These are phyloP conservation scores for Heliosperma pusillum DNA, from an alignment of 148 eudicot genomes.

Conservation along the genomic window DNA sequence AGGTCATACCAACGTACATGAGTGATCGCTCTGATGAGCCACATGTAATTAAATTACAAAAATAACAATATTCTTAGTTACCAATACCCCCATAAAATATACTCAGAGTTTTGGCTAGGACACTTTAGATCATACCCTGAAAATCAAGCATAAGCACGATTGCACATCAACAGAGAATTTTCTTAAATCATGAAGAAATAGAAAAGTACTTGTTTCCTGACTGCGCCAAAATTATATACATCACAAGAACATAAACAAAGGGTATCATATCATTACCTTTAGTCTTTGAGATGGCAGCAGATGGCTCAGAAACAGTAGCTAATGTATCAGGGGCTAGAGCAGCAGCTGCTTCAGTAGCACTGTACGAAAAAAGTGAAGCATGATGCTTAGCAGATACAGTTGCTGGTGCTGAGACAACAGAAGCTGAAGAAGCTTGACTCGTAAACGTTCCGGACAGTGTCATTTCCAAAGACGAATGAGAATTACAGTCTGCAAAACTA, in stretches of 20 bases:
- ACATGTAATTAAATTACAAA: not conserved
- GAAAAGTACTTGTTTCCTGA: not conserved
- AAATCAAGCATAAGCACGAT: not conserved
- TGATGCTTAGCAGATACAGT: constrained; percentile 32
- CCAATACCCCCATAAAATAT: not conserved
- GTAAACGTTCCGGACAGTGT: constrained; percentile 25
- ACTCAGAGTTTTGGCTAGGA: not conserved
- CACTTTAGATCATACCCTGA: not conserved
- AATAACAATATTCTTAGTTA: too few relatives aligned
- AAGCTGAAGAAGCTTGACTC: constrained; percentile 33
- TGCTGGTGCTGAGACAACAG: constrained; percentile 40
- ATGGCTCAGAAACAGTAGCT: constrained; percentile 26
- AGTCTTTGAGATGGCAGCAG: constrained; percentile 41
- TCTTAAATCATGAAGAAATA: not conserved
- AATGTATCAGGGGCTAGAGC: constrained; percentile 31
- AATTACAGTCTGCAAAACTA: constrained; percentile 19
- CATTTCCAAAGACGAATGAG: constrained; percentile 27
- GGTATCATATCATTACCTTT: constrained; percentile 43
- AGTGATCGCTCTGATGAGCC: too few relatives aligned
- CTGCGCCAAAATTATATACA: not conserved
- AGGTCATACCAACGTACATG: not conserved
- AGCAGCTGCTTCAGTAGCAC: constrained; percentile 33
- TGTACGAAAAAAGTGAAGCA: constrained; percentile 39
- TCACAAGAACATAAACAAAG: not conserved
- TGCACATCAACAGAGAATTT: not conserved